Base-by-base conservation (phyloP, 1,284 basidiomycete species). In the Boletellus sp. region DNA sequence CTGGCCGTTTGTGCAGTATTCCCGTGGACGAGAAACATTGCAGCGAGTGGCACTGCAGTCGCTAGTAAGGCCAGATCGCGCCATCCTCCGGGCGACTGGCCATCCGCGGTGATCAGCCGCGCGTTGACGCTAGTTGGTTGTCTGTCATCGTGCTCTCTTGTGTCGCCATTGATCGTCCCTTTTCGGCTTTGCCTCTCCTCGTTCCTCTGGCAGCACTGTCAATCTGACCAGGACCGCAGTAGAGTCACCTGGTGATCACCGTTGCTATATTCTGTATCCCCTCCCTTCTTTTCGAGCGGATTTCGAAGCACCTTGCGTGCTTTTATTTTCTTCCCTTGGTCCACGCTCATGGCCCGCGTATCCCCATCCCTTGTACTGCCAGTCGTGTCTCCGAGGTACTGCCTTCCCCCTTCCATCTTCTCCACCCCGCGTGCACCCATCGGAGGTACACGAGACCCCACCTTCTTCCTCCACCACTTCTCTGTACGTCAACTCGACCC, bases 401-500 rank as follows among this genome's bases (percentile, higher is more conserved):
- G 22, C 25, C 49, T 50, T 10, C 51, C 52, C 41, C 33, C 54
- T 57, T 36, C 43, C 45, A 48, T 30, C 38, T 41, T 49, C 42
- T 10, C 47, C 50, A 41, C 49, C 47, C 50, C 47, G 53, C 52
- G 50, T 65, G 52, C 44, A 27, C 48, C 47, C 50, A 47, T n/a
- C 60, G 61, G 61, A 57, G 50, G 48, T 61, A 40, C 50, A 43
- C 39, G 50, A 66, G 56, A 51, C 53, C 56, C 53, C 49, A 49
- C 37, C 49, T 61, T 59, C 54, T 52, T 53, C 36, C 53, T 40
- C 41, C 57, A 47, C 47, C 50, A 41, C 66, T 64, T 64, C 62
- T 58, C 66, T 69, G 60, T 69, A 69, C 63, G 67, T 64, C 66
- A 69, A 59, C 39, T 46, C 39, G 48, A 25, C 17, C 51, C 58